Evolutionary conservation across 2,329 filamentous ascomycete species (phyloP).

Genomic region (Fusarium chuoi): DNA sequence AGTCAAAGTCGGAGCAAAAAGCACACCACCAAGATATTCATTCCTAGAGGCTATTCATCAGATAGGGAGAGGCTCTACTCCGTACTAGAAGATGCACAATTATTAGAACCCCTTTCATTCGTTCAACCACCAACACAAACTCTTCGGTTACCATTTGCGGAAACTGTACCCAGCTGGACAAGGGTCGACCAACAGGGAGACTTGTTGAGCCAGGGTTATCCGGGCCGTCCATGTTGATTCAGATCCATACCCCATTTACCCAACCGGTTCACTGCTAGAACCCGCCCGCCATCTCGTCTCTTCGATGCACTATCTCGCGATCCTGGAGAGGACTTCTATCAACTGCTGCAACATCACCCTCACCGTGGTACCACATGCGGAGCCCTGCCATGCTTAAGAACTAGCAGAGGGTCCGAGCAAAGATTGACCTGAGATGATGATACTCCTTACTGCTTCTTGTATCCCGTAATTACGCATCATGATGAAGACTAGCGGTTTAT

Average conservation of each 20-base stretch:
- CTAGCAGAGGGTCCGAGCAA: conserved; percentile 35
- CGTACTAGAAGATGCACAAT: conserved; percentile 10
- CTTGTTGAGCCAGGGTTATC: conserved; percentile 29
- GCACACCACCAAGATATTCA: not conserved
- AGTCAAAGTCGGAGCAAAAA: not conserved
- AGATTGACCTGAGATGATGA: conserved; percentile 7
- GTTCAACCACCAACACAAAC: conserved; percentile 24
- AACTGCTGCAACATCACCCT: conserved; percentile 30
- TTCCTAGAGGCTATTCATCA: not conserved
- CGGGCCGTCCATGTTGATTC: conserved; percentile 40
- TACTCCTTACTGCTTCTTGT: not conserved
- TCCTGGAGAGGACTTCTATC: conserved; percentile 24
- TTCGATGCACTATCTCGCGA: conserved; percentile 39
- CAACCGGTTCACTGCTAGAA: conserved; percentile 24
- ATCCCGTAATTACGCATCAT: conserved; percentile 13
- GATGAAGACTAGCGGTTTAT: not conserved
- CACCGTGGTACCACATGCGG: conserved; percentile 25
- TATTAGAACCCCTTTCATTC: conserved; percentile 31
- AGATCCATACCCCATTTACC: conserved; percentile 35
- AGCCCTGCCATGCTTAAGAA: conserved; percentile 11
- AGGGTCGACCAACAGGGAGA: conserved; percentile 22
- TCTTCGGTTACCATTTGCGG: conserved; percentile 32
- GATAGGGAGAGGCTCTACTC: not conserved
- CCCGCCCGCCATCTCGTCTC: conserved; percentile 19
- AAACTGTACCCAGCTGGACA: conserved; percentile 30